Conservation (phyloP, 768 basidiomycete species). For the Daedaleopsis sinensis region DNA sequence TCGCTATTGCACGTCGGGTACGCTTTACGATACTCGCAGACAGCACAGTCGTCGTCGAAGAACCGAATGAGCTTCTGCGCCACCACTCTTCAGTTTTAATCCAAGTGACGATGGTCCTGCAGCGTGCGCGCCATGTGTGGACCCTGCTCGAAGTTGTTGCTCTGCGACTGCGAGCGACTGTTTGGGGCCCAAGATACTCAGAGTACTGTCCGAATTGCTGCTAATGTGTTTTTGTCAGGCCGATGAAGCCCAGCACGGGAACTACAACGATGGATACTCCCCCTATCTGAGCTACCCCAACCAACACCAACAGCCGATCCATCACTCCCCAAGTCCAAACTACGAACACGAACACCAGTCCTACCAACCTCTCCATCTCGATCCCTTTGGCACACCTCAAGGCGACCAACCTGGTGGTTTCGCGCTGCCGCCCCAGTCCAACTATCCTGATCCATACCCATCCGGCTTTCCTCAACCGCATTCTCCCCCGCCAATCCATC, state of each 20-base stretch:
- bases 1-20: no score
- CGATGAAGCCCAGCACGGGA: conserved; percentile 63
- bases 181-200: neutral
- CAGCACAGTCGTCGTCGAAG: no score
- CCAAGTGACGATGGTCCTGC: no score
- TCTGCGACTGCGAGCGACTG: no score
- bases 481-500: conserved; percentile 18
- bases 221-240: conserved; percentile 40
- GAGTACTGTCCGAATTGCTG: neutral
- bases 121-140: no score
- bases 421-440: conserved; percentile 26
- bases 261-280: conserved; percentile 70
- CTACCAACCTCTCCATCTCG: conserved; percentile 37
- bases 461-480: conserved; percentile 29
- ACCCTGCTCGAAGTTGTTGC: no score
- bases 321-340: conserved; percentile 32
- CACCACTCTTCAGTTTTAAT: no score
- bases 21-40: no score
- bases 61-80: no score
- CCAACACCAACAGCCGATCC: conserved; percentile 31
- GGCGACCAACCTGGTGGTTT: conserved; percentile 14
- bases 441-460: conserved; percentile 13
- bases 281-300: conserved; percentile 43
- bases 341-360: conserved; percentile 40
- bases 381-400: conserved; percentile 44